Evolutionary conservation across 768 basidiomycete genomes (phyloP).

Genomic region (Suillus brevipes): DNA sequence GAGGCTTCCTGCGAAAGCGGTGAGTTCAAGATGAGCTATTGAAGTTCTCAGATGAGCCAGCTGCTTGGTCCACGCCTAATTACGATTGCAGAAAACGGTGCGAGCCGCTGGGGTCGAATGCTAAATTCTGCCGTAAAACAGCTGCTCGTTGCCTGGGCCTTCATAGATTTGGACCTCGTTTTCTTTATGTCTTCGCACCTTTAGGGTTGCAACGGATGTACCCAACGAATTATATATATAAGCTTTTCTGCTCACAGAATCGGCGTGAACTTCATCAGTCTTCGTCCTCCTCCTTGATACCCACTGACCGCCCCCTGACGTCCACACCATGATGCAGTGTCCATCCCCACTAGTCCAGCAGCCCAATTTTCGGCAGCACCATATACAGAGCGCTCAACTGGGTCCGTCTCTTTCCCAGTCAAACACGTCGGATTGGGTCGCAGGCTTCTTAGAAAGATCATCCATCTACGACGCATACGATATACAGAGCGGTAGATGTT

Average conservation of each 20-base stretch:
- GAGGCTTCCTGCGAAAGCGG: conserved; percentile 17
- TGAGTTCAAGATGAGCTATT: conserved; percentile 18
- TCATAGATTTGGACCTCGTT: conserved; percentile 21
- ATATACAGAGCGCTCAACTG: conserved; percentile 11
- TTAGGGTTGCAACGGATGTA: conserved; percentile 15
- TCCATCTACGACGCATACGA: conserved; percentile 22
- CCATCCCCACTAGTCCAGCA: conserved; percentile 12
- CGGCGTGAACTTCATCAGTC: conserved; percentile 11
- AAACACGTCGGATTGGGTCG: conserved; percentile 23
- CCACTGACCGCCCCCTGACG: conserved; percentile 1
- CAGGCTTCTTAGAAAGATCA: conserved; percentile 34
- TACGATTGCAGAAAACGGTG: conserved; percentile 1
- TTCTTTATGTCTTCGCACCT: conserved; percentile 16
- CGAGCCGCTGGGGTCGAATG: conserved; percentile 28
- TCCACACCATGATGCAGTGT: conserved; percentile 13
- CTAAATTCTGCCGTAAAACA: conserved; percentile 22
- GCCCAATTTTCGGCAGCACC: conserved; percentile 20
- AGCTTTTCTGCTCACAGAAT: conserved; percentile 6
- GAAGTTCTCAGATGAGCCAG: conserved; percentile 11
- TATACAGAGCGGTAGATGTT: conserved; percentile 13
- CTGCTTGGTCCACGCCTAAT: neutral
- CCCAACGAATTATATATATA: conserved; percentile 24
- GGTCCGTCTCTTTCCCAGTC: conserved; percentile 16
- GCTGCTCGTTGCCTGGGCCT: conserved; percentile 14
- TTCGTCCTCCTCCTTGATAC: conserved; percentile 7